Conservation (phyloP, 2,329 filamentous ascomycete genomes). For the Diaporthe humulicola region DNA sequence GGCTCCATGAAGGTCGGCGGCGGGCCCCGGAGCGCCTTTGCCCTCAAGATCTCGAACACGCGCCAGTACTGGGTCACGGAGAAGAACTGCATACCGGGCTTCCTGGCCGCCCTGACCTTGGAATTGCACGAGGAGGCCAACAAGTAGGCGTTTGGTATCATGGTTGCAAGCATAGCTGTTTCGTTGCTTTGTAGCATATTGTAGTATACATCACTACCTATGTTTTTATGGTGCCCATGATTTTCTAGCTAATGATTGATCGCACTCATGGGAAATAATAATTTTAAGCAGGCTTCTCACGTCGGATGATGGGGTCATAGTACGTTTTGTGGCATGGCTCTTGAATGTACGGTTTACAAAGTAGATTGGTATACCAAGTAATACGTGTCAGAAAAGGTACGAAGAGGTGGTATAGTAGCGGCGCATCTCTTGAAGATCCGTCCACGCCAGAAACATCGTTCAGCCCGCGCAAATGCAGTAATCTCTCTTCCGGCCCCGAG, state of each 20-base stretch:
- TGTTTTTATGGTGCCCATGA: neutral
- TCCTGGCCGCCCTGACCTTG: conserved; percentile 89
- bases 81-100: conserved; percentile 92
- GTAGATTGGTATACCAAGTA: conserved; percentile 25
- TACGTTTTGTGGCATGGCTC: neutral
- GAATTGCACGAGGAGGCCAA: conserved; percentile 86
- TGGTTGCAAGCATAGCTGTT: neutral
- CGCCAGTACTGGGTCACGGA: conserved; percentile 98
- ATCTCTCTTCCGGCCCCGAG: neutral
- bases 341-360: conserved; percentile 9
- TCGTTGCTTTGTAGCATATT: neutral
- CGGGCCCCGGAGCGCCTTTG: conserved; percentile 88
- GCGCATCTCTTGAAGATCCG: conserved; percentile 7
- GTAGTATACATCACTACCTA: neutral
- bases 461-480: conserved; percentile 30
- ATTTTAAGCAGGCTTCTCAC: neutral
- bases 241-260: neutral
- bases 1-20: conserved; percentile 99
- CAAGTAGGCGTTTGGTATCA: neutral
- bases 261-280: neutral
- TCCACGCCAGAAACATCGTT: conserved; percentile 19
- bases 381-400: conserved; percentile 28
- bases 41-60: conserved; percentile 83
- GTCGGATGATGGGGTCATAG: neutral
- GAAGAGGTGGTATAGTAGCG: conserved; percentile 32